phyloP scores from a whole-genome alignment of 176 grass and related monocot genomes.

The Ensete ventricosum region DNA sequence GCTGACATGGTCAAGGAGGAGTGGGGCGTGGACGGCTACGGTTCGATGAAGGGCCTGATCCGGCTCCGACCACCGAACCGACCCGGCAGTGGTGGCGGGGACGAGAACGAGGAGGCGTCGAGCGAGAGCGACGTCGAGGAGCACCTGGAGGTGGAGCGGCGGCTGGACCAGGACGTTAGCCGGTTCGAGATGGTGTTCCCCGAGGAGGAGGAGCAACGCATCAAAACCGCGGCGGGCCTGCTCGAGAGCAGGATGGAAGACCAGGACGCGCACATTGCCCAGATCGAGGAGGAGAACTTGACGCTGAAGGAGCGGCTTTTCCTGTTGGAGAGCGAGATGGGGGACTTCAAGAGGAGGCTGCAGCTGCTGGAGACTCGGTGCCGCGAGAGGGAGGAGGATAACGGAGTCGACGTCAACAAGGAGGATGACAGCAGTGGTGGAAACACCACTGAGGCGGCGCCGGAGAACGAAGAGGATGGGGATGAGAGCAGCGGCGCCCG shows the following conservation, averaged over 20 bases:
- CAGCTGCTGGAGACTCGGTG: slow-evolving; percentile 25
- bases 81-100: slow-evolving; percentile 2
- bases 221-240: slow-evolving; percentile 8
- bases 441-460: no score
- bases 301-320: background rate
- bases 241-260: slow-evolving; percentile 26
- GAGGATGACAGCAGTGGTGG: no score
- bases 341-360: no score
- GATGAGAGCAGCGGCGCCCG: no score
- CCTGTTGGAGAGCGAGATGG: no score
- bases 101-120: slow-evolving; percentile 2
- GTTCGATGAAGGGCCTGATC: no score
- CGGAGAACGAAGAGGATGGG: no score
- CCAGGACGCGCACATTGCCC: slow-evolving; percentile 39
- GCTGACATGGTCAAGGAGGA: slow-evolving; percentile 52
- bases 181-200: slow-evolving; percentile 88
- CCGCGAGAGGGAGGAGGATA: no score
- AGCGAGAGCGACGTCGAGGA: slow-evolving; percentile 57
- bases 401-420: no score
- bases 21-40: no score
- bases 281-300: slow-evolving; percentile 74
- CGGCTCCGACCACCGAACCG: background rate
- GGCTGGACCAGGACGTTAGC: slow-evolving; percentile 75
- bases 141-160: slow-evolving; percentile 72
- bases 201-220: background rate